phyloP scores from a whole-genome alignment of 1,284 basidiomycete genomes.

The Ustilago trichophora region DNA sequence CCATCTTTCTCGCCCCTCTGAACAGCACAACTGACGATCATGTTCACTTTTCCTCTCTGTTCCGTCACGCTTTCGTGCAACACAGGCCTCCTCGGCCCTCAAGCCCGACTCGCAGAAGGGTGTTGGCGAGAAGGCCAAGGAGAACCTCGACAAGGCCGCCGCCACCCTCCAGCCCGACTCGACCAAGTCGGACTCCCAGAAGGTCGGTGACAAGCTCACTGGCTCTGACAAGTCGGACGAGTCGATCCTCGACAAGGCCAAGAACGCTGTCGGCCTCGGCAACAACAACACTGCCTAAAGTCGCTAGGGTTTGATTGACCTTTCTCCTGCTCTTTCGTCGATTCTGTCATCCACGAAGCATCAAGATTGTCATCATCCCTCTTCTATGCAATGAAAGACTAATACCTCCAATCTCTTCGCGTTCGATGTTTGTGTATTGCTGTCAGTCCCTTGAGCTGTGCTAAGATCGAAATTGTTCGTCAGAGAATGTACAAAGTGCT shows the following conservation, averaged over 20 bases:
- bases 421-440: no score
- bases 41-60: background rate
- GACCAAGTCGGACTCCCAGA: slow-evolving; percentile 63
- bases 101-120: slow-evolving; percentile 57
- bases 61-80: no score
- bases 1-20: background rate
- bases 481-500: no score
- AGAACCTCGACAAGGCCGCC: slow-evolving; percentile 56
- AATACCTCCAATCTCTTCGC: no score
- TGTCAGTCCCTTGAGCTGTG: no score
- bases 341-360: background rate
- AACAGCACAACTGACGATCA: slow-evolving; percentile 2
- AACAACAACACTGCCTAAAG: slow-evolving; percentile 30
- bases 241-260: slow-evolving; percentile 53
- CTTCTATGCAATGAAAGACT: slow-evolving; percentile 18
- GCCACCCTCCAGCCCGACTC: slow-evolving; percentile 67
- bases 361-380: slow-evolving; percentile 1
- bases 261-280: slow-evolving; percentile 52
- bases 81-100: slow-evolving; percentile 43
- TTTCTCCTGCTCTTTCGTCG: background rate
- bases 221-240: slow-evolving; percentile 55
- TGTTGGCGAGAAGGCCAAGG: slow-evolving; percentile 48
- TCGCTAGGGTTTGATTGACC: background rate
- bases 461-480: no score
- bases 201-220: slow-evolving; percentile 72